These are phyloP conservation scores for Debaryomyces udenii DNA, from an alignment of 1,139 yeast genomes.

Conservation along the genomic window DNA sequence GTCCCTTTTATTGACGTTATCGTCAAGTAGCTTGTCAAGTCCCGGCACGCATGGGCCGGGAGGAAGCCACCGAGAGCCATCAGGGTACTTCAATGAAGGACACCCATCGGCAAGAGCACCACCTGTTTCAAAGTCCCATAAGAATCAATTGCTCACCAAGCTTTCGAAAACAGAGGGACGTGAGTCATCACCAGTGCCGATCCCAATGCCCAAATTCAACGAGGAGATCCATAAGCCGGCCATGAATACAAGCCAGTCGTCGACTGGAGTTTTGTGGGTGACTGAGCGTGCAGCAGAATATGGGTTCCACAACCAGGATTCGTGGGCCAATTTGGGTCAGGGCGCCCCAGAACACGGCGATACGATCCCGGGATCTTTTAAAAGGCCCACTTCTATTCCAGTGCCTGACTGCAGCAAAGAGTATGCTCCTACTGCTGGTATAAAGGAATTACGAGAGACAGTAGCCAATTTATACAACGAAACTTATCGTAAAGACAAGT, in stretches of 20 bases:
- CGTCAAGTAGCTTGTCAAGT: conserved; percentile 16
- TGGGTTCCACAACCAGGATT: conserved; percentile 52
- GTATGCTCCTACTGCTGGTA: conserved; percentile 69
- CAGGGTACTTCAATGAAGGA: conserved; percentile 17
- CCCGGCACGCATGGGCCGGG: conserved; percentile 1
- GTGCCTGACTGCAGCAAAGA: conserved; percentile 59
- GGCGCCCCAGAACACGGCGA: conserved; percentile 75
- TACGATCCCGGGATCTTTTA: conserved; percentile 61
- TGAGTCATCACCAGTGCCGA: conserved; percentile 52
- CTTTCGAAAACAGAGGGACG: conserved; percentile 41
- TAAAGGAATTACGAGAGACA: conserved; percentile 59
- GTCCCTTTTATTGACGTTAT: conserved; percentile 41
- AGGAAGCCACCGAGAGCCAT: neutral
- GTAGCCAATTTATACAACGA: conserved; percentile 65
- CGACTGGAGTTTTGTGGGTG: conserved; percentile 73
- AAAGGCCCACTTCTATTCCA: conserved; percentile 55
- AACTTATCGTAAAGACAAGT: conserved; percentile 53
- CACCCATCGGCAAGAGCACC: conserved; percentile 29
- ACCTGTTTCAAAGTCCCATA: conserved; percentile 14
- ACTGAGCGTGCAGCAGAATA: conserved; percentile 67
- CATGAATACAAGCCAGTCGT: conserved; percentile 61
- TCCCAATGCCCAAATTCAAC: conserved; percentile 51
- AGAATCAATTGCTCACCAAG: conserved; percentile 31
- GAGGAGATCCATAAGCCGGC: conserved; percentile 60
- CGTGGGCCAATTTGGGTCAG: conserved; percentile 71